Conservation (phyloP, 495 filamentous ascomycete species). For the Antarctomyces pellizariae region DNA sequence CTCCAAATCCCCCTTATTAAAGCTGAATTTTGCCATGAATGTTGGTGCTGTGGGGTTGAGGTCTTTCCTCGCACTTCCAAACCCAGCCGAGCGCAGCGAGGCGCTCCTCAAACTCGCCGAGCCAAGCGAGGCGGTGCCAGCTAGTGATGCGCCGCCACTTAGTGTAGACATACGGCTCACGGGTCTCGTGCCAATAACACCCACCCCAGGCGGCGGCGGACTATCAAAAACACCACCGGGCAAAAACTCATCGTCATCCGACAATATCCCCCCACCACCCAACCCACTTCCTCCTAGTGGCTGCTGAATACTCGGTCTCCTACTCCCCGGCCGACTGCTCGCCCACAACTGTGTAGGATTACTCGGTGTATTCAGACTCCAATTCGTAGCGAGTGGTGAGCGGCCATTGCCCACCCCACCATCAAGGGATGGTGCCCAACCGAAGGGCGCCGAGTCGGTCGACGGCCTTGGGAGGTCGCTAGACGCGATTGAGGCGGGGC, state of each 20-base stretch:
- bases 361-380: slow-evolving; percentile 22
- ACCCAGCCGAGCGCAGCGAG: slow-evolving; percentile 9
- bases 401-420: slow-evolving; percentile 21
- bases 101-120: too few species aligned
- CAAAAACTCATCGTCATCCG: slow-evolving; percentile 12
- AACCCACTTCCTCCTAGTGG: too few species aligned
- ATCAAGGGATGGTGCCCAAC: slow-evolving; percentile 33
- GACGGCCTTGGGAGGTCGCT: slow-evolving; percentile 63
- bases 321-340: slow-evolving; percentile 24
- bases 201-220: slow-evolving; percentile 6
- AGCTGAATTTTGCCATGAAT: slow-evolving; percentile 27
- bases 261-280: too few species aligned
- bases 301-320: slow-evolving; percentile 31
- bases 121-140: too few species aligned
- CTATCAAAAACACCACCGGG: slow-evolving; percentile 6
- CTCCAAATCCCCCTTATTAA: too few species aligned
- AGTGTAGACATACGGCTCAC: too few species aligned
- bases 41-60: slow-evolving; percentile 37
- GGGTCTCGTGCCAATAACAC: slow-evolving; percentile 13
- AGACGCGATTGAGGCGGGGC: slow-evolving; percentile 58
- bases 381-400: slow-evolving; percentile 32
- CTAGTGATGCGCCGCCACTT: too few species aligned
- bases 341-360: slow-evolving; percentile 34
- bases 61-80: slow-evolving; percentile 22
- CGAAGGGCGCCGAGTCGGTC: slow-evolving; percentile 48